These are phyloP conservation scores for Neophaeococcomyces mojaviensis DNA, from an alignment of 2,329 filamentous ascomycete species.

Conservation along the genomic window DNA sequence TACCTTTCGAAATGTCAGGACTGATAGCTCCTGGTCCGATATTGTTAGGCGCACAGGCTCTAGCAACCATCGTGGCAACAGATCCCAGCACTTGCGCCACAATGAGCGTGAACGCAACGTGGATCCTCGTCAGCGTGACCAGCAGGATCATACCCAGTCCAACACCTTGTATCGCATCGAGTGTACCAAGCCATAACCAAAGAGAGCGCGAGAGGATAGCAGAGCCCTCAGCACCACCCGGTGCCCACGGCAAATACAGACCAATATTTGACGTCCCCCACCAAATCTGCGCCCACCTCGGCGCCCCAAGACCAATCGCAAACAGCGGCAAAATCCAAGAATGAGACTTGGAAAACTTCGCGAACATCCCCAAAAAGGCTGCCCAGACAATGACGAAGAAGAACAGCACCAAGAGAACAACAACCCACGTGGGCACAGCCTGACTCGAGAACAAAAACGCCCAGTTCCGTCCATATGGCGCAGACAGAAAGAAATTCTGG, in stretches of 20 bases:
- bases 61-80: slow-evolving; percentile 54
- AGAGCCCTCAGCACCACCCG: slow-evolving; percentile 38
- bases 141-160: slow-evolving; percentile 62
- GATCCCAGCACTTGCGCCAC: slow-evolving; percentile 56
- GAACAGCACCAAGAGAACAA: slow-evolving; percentile 43
- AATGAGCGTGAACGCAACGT: slow-evolving; percentile 56
- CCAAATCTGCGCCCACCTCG: slow-evolving; percentile 61
- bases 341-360: slow-evolving; percentile 51
- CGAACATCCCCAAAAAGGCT: slow-evolving; percentile 44
- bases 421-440: slow-evolving; percentile 49
- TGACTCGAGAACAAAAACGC: slow-evolving; percentile 54
- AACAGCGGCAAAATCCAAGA: slow-evolving; percentile 57
- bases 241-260: slow-evolving; percentile 56
- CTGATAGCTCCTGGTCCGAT: slow-evolving; percentile 56
- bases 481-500: slow-evolving; percentile 61
- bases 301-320: slow-evolving; percentile 58
- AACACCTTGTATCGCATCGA: slow-evolving; percentile 58
- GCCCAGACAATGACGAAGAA: slow-evolving; percentile 53
- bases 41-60: slow-evolving; percentile 54
- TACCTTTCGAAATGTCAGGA: slow-evolving; percentile 50
- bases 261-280: slow-evolving; percentile 57
- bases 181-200: slow-evolving; percentile 61
- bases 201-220: slow-evolving; percentile 51
- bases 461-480: slow-evolving; percentile 62
- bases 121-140: slow-evolving; percentile 57